Evolutionary conservation across 805 yeast genomes (phyloP).

Genomic region (Nakazawaea holstii): DNA sequence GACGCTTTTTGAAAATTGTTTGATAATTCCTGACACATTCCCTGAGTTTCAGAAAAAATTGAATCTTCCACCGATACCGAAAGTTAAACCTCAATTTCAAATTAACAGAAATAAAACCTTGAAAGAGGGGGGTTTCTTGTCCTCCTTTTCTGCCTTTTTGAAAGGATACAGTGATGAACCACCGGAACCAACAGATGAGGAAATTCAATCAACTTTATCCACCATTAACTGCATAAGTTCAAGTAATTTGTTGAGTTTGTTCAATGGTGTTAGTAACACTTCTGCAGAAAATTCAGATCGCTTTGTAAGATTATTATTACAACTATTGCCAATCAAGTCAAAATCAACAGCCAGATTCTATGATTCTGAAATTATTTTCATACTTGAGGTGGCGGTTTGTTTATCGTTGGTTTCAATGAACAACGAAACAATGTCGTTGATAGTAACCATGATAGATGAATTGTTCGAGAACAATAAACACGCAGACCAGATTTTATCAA

Average conservation of each 20-base stretch:
- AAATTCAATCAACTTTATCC: slow-evolving; percentile 77
- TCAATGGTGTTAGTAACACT: slow-evolving; percentile 42
- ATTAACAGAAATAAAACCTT: slow-evolving; percentile 59
- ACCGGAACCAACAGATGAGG: slow-evolving; percentile 90
- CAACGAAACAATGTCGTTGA: slow-evolving; percentile 15
- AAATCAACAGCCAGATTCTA: slow-evolving; percentile 17
- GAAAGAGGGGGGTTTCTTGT: slow-evolving; percentile 74
- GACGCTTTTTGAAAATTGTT: slow-evolving; percentile 64
- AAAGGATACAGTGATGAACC: slow-evolving; percentile 83
- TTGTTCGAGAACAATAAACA: slow-evolving; percentile 13
- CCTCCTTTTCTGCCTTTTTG: slow-evolving; percentile 87
- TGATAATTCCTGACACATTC: slow-evolving; percentile 62
- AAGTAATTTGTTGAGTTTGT: slow-evolving; percentile 52
- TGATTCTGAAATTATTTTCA: slow-evolving; percentile 23
- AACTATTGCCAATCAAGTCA: slow-evolving; percentile 25
- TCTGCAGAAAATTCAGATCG: slow-evolving; percentile 28
- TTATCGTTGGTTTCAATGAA: slow-evolving; percentile 24
- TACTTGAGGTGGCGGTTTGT: slow-evolving; percentile 26
- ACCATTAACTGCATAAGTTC: slow-evolving; percentile 80
- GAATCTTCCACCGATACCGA: slow-evolving; percentile 47
- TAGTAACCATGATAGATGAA: slow-evolving; percentile 17
- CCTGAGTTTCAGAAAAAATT: slow-evolving; percentile 57
- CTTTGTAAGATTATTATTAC: slow-evolving; percentile 28
- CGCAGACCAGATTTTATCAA: not conserved
- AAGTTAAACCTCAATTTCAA: slow-evolving; percentile 61